Evolutionary conservation across 805 yeast genomes (phyloP).

Genomic region (Suhomyces xylopsoci): DNA sequence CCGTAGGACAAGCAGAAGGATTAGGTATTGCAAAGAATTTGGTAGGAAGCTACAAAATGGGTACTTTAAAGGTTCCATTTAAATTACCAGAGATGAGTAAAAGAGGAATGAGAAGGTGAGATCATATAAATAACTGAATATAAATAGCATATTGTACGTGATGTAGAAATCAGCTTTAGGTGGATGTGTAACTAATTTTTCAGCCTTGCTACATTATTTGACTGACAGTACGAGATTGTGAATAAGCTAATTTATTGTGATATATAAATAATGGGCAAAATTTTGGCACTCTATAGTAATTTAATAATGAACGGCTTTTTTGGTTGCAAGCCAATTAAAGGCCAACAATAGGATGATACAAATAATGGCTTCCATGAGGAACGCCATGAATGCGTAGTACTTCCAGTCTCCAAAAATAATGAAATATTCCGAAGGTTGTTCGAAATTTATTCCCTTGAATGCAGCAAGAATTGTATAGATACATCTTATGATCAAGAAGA

Average conservation of each 20-base stretch:
- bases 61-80: constrained; percentile 83
- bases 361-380: constrained; percentile 7
- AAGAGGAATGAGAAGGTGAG: constrained; percentile 33
- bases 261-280: not conserved
- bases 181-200: not conserved
- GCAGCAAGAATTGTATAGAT: constrained; percentile 2
- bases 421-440: constrained; percentile 2
- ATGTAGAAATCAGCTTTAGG: not conserved
- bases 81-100: constrained; percentile 79
- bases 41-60: constrained; percentile 70
- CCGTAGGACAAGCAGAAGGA: constrained; percentile 72
- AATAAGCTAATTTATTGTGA: not conserved
- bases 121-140: not conserved
- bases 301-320: not conserved
- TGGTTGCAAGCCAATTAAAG: constrained; percentile 6
- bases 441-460: constrained; percentile 5
- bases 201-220: not conserved
- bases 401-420: constrained; percentile 9
- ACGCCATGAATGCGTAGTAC: constrained; percentile 8
- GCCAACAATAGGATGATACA: not conserved
- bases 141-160: not conserved
- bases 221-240: not conserved
- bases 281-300: not conserved
- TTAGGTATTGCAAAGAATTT: constrained; percentile 60
- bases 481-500: constrained; percentile 7